Percentiles rank a stretch among this genome's conserved stretches.
Evolutionary conservation across 257 asterid species (phyloP).

Genomic region (Fraxinus pennsylvanica): DNA sequence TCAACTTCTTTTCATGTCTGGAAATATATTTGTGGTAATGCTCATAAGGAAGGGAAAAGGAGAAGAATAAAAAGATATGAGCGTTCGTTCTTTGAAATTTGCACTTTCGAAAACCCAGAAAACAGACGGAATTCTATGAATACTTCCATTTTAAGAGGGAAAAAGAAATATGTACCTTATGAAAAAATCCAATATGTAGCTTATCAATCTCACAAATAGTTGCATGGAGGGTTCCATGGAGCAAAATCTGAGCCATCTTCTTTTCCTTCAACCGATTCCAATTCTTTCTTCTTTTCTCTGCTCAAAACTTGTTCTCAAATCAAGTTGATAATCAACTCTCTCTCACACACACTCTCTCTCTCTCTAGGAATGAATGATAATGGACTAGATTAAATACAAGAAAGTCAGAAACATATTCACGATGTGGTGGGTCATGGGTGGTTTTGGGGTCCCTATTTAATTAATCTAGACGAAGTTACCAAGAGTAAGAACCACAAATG

Average conservation of each 20-base stretch:
- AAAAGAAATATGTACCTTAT: slow-evolving; percentile 27
- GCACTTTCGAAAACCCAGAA: not conserved
- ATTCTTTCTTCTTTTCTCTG: not conserved
- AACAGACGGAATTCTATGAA: not conserved
- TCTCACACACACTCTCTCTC: not conserved
- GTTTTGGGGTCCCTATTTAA: not conserved
- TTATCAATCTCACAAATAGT: slow-evolving; percentile 45
- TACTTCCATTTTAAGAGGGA: too few relatives aligned
- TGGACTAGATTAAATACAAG: not conserved
- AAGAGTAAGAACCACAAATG: not conserved
- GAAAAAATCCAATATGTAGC: slow-evolving; percentile 35
- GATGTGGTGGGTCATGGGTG: not conserved
- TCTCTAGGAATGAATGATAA: not conserved
- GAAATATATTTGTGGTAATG: not conserved
- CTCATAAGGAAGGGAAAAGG: not conserved
- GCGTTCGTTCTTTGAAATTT: not conserved
- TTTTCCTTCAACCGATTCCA: too few relatives aligned
- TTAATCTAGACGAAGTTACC: too few relatives aligned
- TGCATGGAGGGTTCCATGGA: slow-evolving; percentile 54
- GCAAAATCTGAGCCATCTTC: slow-evolving; percentile 36
- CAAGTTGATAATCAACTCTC: not conserved
- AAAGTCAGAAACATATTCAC: not conserved
- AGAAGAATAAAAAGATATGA: not conserved
- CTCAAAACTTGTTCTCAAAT: not conserved
- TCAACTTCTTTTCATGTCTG: not conserved